Percentiles rank a stretch among this genome's conserved stretches.
Conservation (phyloP, 352 stramenopile genomes). For the Phytophthora constricta region DNA sequence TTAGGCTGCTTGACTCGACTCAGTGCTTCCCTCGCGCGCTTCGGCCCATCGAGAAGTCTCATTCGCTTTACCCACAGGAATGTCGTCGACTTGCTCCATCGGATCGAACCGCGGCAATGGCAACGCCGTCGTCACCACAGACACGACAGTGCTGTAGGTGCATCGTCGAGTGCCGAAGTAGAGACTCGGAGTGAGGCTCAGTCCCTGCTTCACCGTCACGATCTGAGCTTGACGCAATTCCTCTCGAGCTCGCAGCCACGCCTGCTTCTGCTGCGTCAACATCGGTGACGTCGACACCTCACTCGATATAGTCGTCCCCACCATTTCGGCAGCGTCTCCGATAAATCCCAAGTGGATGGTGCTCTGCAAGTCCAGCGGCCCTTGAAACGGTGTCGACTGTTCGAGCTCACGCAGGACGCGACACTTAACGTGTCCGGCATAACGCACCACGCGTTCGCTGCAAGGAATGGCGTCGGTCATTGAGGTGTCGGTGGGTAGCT, state of each 20-base stretch:
- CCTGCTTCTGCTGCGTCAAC: conserved; percentile 38
- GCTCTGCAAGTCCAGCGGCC: background rate
- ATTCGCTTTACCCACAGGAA: background rate
- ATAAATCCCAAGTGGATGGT: background rate
- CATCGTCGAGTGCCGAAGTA: conserved; percentile 79
- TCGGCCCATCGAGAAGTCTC: conserved; percentile 30
- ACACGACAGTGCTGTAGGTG: conserved; percentile 79
- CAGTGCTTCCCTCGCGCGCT: conserved; percentile 20
- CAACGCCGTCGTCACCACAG: conserved; percentile 62
- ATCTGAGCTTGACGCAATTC: conserved; percentile 56
- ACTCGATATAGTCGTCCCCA: background rate
- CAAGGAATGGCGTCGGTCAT: conserved; percentile 16
- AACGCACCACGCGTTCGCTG: background rate
- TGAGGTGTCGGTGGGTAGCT: background rate
- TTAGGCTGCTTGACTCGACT: conserved; percentile 7
- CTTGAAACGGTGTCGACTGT: conserved; percentile 31
- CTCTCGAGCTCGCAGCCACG: conserved; percentile 61
- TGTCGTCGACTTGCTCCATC: background rate
- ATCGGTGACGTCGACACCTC: conserved; percentile 3
- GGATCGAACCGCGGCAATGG: conserved; percentile 40
- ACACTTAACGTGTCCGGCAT: conserved; percentile 26
- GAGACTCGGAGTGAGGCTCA: conserved; percentile 59
- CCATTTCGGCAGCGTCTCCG: conserved; percentile 22
- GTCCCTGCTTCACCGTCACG: conserved; percentile 63
- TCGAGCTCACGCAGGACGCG: conserved; percentile 10